A percentile compares a stretch with the other conserved stretches of the same genome.
These are phyloP conservation scores for Lentinula lateritia DNA, from an alignment of 768 basidiomycete genomes.

Conservation along the genomic window DNA sequence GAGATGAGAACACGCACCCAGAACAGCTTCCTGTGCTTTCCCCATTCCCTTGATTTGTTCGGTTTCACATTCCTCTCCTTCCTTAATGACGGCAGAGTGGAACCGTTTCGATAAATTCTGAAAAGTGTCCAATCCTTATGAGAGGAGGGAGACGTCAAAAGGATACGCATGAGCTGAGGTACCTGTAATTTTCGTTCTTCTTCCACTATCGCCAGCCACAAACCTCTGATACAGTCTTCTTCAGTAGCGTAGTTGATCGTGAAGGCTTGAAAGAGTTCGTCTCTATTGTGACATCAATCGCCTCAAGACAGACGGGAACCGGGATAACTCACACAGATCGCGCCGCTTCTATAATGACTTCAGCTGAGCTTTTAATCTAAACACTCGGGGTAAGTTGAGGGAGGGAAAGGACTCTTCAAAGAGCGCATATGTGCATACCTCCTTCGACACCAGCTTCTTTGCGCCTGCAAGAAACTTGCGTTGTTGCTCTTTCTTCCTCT, in stretches of 20 bases:
- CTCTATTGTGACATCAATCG: not conserved
- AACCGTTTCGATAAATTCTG: not conserved
- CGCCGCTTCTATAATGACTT: not conserved
- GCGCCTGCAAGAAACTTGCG: not conserved
- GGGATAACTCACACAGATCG: not conserved
- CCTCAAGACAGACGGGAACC: not conserved
- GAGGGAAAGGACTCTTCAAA: not conserved
- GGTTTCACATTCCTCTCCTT: not conserved
- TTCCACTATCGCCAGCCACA: not conserved
- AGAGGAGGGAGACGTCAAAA: not conserved
- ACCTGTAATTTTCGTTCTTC: conserved; percentile 2
- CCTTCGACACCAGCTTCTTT: not conserved
- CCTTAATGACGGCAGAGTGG: not conserved
- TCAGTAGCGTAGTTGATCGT: conserved; percentile 3
- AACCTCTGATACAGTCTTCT: not conserved
- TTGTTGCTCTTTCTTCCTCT: conserved; percentile 6
- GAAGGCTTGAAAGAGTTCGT: conserved; percentile 6
- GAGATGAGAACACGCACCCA: not conserved
- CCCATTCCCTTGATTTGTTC: conserved; percentile 4
- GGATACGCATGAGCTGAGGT: not conserved
- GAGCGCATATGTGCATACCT: not conserved
- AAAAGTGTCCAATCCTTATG: not conserved
- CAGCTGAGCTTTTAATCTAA: not conserved
- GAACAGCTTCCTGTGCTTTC: not conserved
- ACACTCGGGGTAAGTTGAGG: no score